Base-by-base conservation (phyloP, 495 filamentous ascomycete genomes). In the Aspergillus bertholletiae region DNA sequence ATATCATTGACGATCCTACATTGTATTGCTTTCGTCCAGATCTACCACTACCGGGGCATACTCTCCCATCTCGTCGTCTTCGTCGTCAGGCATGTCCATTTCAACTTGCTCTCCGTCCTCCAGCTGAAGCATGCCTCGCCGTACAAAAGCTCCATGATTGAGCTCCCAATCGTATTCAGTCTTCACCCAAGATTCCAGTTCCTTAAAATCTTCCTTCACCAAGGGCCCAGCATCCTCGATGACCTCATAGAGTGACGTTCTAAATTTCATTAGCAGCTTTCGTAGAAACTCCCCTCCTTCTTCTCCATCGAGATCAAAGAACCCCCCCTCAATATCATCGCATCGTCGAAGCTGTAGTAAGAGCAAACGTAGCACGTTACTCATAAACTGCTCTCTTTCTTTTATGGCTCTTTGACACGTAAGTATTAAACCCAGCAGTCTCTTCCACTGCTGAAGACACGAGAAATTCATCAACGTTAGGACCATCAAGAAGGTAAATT, bases 381-480 rank as follows among this genome's bases (percentile, higher is more conserved):
- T 64, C 59, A 89, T 86, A 44, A 92, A 83, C 0, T 54, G 53
- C 34, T 87, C 79, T 2, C 74, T 73, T 1, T 78, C 72, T 20
- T 73, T 60, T 5, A 86, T 79, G 0, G 92, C 84, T 39, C 52
- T 57, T 49, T 78, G 81, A 53, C 85, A 86, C 0, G 87, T 92
- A 46, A 97, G 75, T 1, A 91, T 70, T 28, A 96, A 72, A 32
- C 77, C 77, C 7, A 92, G 69, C 24, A 95, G 62, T 55, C 89
- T 76, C 69, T 88, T 89, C 92, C 92, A 98, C 58, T 96, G 91
- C 60, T 92, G 86, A 22, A 92, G 76, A 64, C 89, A 96, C 1
- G 90, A 91, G 57, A 85, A 81, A 64, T 95, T 97, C 67, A 87
- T 87, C 40, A 97, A 75, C 22, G 87, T 88, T 54, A 91, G 74